Conservation (phyloP, 2,329 filamentous ascomycete genomes). For the Calonectria ilicicola region DNA sequence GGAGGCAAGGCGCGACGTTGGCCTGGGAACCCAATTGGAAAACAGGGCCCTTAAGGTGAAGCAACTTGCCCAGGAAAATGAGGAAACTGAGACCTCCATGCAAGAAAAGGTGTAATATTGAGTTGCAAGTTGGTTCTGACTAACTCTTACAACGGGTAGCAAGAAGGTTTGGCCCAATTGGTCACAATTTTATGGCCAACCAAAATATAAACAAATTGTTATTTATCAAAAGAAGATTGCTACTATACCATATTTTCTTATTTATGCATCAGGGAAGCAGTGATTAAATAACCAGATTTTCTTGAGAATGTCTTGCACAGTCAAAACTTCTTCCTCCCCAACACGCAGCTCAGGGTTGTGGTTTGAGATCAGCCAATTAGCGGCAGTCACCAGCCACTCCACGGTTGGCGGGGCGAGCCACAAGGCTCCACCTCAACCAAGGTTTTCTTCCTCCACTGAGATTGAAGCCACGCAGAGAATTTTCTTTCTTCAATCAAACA, state of each 20-base stretch:
- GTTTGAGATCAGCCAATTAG: not conserved
- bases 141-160: no score
- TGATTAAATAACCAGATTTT: no score
- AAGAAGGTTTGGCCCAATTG: no score
- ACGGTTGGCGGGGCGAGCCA: not conserved
- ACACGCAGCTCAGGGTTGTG: no score
- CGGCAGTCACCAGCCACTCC: not conserved
- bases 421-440: not conserved
- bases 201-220: no score
- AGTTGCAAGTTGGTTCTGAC: not conserved
- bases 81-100: slow-evolving; percentile 24
- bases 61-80: slow-evolving; percentile 31
- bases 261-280: no score
- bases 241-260: no score
- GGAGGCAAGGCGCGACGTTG: slow-evolving; percentile 39
- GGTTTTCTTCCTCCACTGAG: not conserved
- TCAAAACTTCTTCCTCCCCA: no score
- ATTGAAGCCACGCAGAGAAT: slow-evolving; percentile 1
- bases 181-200: no score
- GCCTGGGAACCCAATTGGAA: slow-evolving; percentile 31
- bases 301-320: no score
- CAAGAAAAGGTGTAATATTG: slow-evolving; percentile 31
- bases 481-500: slow-evolving; percentile 5
- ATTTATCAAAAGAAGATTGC: no score
- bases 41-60: slow-evolving; percentile 33